Base-by-base conservation (phyloP, 2,329 filamentous ascomycete species). In the Aureobasidium sp. region DNA sequence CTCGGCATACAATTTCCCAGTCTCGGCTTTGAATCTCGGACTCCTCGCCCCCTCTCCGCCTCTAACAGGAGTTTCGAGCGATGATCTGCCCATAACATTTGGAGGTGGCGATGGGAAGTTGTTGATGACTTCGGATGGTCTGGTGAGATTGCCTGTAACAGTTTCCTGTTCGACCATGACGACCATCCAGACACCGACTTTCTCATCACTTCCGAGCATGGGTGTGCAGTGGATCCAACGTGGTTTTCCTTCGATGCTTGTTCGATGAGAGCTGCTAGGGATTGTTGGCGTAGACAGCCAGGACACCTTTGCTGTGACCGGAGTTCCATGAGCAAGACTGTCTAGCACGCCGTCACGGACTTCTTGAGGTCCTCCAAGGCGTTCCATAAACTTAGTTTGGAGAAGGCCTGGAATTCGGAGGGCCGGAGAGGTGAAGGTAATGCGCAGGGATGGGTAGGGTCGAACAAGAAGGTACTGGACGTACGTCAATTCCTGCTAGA, bases 221-320 rank as follows among this genome's bases (percentile, higher is more conserved):
- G 92, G 92, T 27, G 92, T 94, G 73, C 91, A 92, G 75, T 94
- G 92, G 47, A 94, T 91, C 91, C 92, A 94, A 50, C 91, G 85
- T 56, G 86, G 85, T 23, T 90, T 84, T 0, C 91, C 91, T 60
- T 88, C 82, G 2, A 79, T 69, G 31, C 82, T 50, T n/a, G 73
- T 75, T n/a, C n/a, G n/a, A n/a, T n/a, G n/a, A n/a, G n/a, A n/a
- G n/a, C n/a, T n/a, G n/a, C n/a, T n/a, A n/a, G n/a, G n/a, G n/a
- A n/a, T n/a, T n/a, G n/a, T n/a, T n/a, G n/a, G n/a, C n/a, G n/a
- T n/a, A n/a, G n/a, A n/a, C 48, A 80, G 73, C 76, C 81, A 82
- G 33, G 70, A 72, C 18, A 83, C 73, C 67, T 81, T 82, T 18
- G 81, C 81, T 0, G 81, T 82, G 48, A 83, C 80, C 54, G 77